These are phyloP conservation scores for Cajanus cajan DNA, from an alignment of 306 rosid genomes.

Conservation along the genomic window DNA sequence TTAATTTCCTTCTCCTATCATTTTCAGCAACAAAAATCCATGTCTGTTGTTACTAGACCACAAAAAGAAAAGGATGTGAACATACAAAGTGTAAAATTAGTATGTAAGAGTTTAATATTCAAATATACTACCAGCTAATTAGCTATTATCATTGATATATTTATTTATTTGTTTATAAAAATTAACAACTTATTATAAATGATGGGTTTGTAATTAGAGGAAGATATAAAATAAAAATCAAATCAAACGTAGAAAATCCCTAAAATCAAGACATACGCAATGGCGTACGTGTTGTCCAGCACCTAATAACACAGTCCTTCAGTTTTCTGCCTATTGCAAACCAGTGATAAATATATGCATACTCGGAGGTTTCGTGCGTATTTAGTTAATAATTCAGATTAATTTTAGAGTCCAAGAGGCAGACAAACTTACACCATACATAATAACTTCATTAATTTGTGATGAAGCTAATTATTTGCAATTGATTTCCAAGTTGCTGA, in stretches of 20 bases:
- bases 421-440: background rate
- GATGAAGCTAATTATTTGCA: background rate
- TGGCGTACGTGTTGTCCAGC: background rate
- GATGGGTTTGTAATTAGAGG: no score
- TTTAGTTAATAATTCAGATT: background rate
- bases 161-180: no score
- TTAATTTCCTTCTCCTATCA: background rate
- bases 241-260: background rate
- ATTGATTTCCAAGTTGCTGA: constrained; percentile 7
- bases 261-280: background rate
- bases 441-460: background rate
- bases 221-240: background rate
- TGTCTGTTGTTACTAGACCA: background rate
- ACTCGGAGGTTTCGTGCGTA: background rate
- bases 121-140: no score
- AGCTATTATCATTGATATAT: no score
- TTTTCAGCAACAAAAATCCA: background rate
- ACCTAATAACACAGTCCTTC: background rate
- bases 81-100: background rate
- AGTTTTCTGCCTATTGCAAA: background rate
- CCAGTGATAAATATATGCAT: no score
- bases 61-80: background rate
- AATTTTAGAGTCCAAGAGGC: background rate
- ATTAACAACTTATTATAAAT: no score
- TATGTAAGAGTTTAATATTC: background rate